A percentile compares a stretch with the other conserved stretches of the same genome.
Conservation (phyloP, 1,284 basidiomycete species). For the Sparassis latifolia region DNA sequence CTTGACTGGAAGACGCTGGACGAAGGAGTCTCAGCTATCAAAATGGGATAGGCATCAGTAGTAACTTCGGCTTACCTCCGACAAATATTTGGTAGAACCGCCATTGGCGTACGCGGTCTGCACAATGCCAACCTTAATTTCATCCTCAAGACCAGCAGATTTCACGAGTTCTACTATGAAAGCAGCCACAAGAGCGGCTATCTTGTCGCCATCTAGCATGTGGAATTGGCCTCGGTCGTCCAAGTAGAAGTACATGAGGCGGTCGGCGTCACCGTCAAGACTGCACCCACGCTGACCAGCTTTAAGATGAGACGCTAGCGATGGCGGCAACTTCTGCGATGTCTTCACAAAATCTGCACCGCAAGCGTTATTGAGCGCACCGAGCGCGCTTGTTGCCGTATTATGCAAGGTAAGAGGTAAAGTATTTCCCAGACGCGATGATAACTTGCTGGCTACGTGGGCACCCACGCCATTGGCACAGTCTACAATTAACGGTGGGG, state of each 20-base stretch:
- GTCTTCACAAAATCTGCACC: constrained; percentile 99
- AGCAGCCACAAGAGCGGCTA: constrained; percentile 88
- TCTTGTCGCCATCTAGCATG: constrained; percentile 98
- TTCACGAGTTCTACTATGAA: constrained; percentile 92
- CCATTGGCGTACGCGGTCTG: constrained; percentile 99
- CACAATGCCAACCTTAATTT: constrained; percentile 85
- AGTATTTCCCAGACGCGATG: constrained; percentile 46
- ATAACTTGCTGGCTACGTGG: constrained; percentile 56
- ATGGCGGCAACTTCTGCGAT: constrained; percentile 76
- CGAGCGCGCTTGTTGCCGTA: constrained; percentile 56
- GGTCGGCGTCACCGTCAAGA: constrained; percentile 96
- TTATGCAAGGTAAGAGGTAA: constrained; percentile 63
- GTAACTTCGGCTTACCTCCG: constrained; percentile 47
- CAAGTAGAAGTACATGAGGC: constrained; percentile 92
- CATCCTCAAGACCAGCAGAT: constrained; percentile 67
- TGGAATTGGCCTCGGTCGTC: constrained; percentile 77
- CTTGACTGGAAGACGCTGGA: constrained; percentile 83
- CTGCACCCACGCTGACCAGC: constrained; percentile 83
- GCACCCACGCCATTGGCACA: constrained; percentile 98
- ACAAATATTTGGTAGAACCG: constrained; percentile 89
- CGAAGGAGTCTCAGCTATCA: neutral
- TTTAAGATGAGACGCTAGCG: constrained; percentile 52
- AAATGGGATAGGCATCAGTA: neutral
- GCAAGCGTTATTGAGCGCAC: constrained; percentile 81
- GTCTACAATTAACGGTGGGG: constrained; percentile 74